Evolutionary conservation across 2,329 filamentous ascomycete species (phyloP).

Genomic region (Epichloe gansuensis): DNA sequence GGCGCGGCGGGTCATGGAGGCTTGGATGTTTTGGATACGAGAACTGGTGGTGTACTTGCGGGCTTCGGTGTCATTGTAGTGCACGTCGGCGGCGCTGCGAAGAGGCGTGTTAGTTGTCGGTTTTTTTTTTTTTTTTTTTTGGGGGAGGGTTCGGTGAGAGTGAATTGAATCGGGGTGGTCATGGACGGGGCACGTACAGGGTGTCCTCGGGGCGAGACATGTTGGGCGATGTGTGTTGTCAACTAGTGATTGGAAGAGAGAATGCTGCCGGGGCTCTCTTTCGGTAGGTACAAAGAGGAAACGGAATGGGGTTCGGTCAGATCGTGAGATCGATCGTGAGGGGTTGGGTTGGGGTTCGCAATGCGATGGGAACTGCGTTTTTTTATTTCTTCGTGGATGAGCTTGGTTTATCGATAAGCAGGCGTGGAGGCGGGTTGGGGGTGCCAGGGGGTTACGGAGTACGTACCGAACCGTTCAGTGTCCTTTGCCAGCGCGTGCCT

Average conservation of each 20-base stretch:
- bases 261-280: no score
- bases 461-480: constrained; percentile 5
- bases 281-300: no score
- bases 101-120: neutral
- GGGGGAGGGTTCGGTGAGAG: constrained; percentile 8
- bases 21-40: constrained; percentile 90
- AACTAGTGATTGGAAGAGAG: neutral
- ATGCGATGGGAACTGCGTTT: neutral
- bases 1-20: constrained; percentile 85
- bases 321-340: neutral
- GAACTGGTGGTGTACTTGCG: constrained; percentile 96
- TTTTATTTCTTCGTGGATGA: constrained; percentile 4
- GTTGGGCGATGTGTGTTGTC: constrained; percentile 20
- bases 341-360: neutral
- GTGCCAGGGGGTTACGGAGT: no score
- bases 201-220: constrained; percentile 98
- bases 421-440: neutral
- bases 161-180: constrained; percentile 8
- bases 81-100: constrained; percentile 77
- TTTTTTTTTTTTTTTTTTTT: neutral
- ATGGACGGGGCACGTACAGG: constrained; percentile 45
- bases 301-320: neutral
- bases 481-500: constrained; percentile 3
- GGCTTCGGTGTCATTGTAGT: constrained; percentile 92
- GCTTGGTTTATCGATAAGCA: constrained; percentile 9